These are phyloP conservation scores for Mycotypha africana DNA, from an alignment of 371 early-diverging fungal species.

Conservation along the genomic window DNA sequence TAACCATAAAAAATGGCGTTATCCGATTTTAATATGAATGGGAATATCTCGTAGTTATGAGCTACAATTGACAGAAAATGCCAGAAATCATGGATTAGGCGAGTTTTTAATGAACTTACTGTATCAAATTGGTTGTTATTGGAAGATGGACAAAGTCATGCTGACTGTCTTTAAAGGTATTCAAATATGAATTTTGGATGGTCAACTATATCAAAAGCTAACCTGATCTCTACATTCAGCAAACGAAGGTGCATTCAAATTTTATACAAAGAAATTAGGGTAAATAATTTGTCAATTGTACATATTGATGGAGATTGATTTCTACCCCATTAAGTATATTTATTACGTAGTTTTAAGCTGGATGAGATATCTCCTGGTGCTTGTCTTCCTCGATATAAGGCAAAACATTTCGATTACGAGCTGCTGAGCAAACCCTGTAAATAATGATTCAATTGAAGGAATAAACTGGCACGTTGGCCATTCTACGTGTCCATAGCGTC, in stretches of 20 bases:
- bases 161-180: conserved; percentile 62
- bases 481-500: no score
- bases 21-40: no score
- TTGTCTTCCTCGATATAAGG: conserved; percentile 40
- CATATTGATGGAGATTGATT: no score
- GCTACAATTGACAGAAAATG: conserved; percentile 40
- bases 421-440: conserved; percentile 44
- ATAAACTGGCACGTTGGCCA: no score
- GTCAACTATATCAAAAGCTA: no score
- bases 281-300: conserved; percentile 13
- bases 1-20: no score
- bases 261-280: conserved; percentile 52
- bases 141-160: conserved; percentile 62
- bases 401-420: conserved; percentile 55
- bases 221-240: conserved; percentile 10
- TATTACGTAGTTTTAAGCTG: conserved; percentile 41
- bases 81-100: conserved; percentile 47
- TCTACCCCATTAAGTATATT: no score
- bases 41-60: conserved; percentile 43
- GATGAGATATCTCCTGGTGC: conserved; percentile 60
- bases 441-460: no score
- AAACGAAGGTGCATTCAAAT: conserved; percentile 49
- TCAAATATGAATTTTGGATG: no score
- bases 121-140: conserved; percentile 35
- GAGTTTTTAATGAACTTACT: conserved; percentile 46